Base-by-base conservation (phyloP, 1,139 yeast species). In the Wickerhamomyces sp. region DNA sequence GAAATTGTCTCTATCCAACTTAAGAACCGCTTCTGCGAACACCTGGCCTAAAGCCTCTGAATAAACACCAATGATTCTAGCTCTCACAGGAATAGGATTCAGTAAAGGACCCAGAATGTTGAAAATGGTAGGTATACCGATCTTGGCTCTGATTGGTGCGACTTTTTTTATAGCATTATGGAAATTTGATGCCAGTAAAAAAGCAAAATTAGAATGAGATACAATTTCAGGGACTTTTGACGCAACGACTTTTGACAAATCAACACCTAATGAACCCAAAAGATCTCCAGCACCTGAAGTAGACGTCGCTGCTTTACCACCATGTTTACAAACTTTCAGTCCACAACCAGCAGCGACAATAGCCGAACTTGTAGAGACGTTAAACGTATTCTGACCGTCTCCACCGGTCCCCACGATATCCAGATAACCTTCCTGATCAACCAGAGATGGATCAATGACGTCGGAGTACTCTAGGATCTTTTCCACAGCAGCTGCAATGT, bases 371-470 rank as follows among this genome's bases (percentile, higher is more conserved):
- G 98, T 91, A 8, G 95, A 84, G 1, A 91, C 98, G 54, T 91
- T 91, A 62, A 91, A 91, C 0, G 98, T 91, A 55, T 91, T 82
- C 55, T 91, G 96, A 4, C 96, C 96, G 55, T 91, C 98, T 6
- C 98, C 98, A 20, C 98, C 98, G 0, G 98, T 91, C 2, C 98
- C 98, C 7, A 91, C 98, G 26, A 91, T 85, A 59, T 91, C 98
- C 14, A 86, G 71, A 47, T 76, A 83, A 0, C 86, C 85, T 2
- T 56, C 61, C 1, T 62, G 49, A 31, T 70, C 72, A 5, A 78
- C 71, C 9, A 52, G 51, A 3, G 61, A 54, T 2, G 60, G 55
- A 13, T 59, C 37, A 16, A 85, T 73, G 9, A 66, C 57, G 50
- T 67, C 71, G 19, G 87, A 79, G 55, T 68, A 85, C 54, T 72